Evolutionary conservation across 176 grass and related monocot species (phyloP).

Genomic region (Thalia dealbata): DNA sequence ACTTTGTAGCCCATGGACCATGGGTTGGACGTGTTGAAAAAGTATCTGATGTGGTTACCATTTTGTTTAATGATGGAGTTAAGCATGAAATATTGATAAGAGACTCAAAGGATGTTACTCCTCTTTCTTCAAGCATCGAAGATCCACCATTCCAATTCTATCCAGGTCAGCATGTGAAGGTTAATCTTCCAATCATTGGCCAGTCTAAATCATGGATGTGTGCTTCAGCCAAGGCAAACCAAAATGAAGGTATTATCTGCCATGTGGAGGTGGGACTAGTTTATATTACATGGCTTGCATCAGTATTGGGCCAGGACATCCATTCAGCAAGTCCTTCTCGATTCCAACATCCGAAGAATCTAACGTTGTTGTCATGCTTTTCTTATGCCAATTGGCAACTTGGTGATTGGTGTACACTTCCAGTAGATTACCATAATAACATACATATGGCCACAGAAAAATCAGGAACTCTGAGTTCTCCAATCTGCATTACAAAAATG

Average conservation of each 20-base stretch:
- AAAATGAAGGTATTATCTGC: constrained; percentile 59
- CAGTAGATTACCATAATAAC: constrained; percentile 9
- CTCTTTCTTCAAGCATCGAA: constrained; percentile 46
- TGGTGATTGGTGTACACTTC: constrained; percentile 87
- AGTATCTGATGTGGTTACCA: constrained; percentile 63
- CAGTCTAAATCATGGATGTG: constrained; percentile 56
- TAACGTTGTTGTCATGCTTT: constrained; percentile 66
- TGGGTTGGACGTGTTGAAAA: constrained; percentile 81
- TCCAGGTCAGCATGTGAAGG: constrained; percentile 66
- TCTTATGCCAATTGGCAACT: constrained; percentile 87
- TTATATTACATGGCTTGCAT: constrained; percentile 77
- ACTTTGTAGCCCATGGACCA: constrained; percentile 68
- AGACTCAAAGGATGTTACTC: constrained; percentile 58
- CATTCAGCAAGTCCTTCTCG: constrained; percentile 43
- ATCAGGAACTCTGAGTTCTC: constrained; percentile 21
- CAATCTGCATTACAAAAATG: constrained; percentile 25
- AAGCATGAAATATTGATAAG: constrained; percentile 71
- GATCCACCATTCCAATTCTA: constrained; percentile 77
- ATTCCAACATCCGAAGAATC: constrained; percentile 61
- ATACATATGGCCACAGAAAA: constrained; percentile 24
- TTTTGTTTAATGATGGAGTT: constrained; percentile 59
- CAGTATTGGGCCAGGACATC: constrained; percentile 42
- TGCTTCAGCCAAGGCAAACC: constrained; percentile 52
- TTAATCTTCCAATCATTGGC: constrained; percentile 33
- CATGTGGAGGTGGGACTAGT: constrained; percentile 62